Conservation (phyloP, 768 basidiomycete species). For the Collybia nuda region DNA sequence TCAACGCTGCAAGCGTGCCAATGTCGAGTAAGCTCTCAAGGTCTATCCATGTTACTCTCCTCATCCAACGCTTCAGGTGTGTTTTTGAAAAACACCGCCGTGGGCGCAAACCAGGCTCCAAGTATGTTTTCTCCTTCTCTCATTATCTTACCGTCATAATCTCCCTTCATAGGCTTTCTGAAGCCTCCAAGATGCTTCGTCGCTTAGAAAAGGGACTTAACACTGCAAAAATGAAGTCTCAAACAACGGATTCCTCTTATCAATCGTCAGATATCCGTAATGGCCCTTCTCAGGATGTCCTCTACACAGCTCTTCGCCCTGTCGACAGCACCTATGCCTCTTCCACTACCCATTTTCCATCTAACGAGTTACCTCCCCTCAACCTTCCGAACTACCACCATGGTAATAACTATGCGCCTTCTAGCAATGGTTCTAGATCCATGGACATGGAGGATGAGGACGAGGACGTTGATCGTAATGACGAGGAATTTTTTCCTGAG, state of each 20-base stretch:
- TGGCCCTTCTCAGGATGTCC: conserved; percentile 24
- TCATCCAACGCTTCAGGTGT: conserved; percentile 46
- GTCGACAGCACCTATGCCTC: conserved; percentile 31
- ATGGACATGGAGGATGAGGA: conserved; percentile 66
- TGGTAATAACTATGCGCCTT: conserved; percentile 32
- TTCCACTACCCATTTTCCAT: conserved; percentile 35
- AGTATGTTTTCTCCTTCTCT: conserved; percentile 44
- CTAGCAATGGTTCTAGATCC: conserved; percentile 34
- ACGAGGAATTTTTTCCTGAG: conserved; percentile 70
- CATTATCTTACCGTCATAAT: conserved; percentile 10
- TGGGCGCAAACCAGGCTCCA: conserved; percentile 87
- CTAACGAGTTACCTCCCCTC: conserved; percentile 50
- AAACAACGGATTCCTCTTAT: conserved; percentile 36
- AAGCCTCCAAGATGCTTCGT: conserved; percentile 87
- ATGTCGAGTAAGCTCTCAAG: conserved; percentile 55
- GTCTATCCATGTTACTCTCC: conserved; percentile 13
- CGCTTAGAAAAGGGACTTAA: conserved; percentile 83
- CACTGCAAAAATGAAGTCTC: conserved; percentile 72
- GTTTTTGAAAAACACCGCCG: conserved; percentile 88
- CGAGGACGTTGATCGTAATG: conserved; percentile 57
- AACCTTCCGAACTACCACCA: conserved; percentile 35
- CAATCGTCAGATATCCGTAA: conserved; percentile 30
- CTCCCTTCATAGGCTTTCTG: conserved; percentile 59
- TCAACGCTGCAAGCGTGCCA: conserved; percentile 82
- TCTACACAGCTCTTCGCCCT: conserved; percentile 25